These are phyloP conservation scores for Erysimum pusillum DNA, from an alignment of 441 rosid genomes.

Conservation along the genomic window DNA sequence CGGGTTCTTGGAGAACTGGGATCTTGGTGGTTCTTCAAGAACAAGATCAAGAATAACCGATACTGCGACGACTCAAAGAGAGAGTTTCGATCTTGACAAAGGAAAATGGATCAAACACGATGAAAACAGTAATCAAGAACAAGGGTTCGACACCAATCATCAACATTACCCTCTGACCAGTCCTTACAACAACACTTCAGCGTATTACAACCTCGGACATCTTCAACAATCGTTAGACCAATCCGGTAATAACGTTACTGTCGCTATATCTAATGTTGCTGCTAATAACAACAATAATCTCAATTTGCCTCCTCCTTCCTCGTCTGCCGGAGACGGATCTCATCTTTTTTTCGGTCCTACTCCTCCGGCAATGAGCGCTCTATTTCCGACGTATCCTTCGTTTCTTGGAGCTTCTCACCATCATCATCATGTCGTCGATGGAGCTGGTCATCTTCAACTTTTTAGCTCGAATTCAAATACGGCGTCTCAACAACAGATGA, in stretches of 20 bases:
- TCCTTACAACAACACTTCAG: conserved; percentile 57
- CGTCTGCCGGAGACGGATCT: conserved; percentile 51
- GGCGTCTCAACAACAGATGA: conserved; percentile 49
- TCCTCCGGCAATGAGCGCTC: conserved; percentile 62
- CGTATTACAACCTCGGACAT: conserved; percentile 73
- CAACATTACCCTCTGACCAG: conserved; percentile 51
- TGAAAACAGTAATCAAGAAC: conserved; percentile 50
- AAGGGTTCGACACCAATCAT: conserved; percentile 39
- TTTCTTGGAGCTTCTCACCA: conserved; percentile 50
- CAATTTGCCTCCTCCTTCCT: conserved; percentile 46
- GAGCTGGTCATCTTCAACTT: conserved; percentile 56
- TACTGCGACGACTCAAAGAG: conserved; percentile 47
- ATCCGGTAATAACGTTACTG: conserved; percentile 64
- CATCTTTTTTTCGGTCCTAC: conserved; percentile 72
- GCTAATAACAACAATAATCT: conserved; percentile 39
- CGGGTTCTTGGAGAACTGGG: conserved; percentile 53
- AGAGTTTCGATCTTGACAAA: conserved; percentile 52
- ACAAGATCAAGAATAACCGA: conserved; percentile 47
- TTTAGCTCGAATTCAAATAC: conserved; percentile 57
- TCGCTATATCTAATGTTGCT: conserved; percentile 53
- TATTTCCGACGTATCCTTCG: conserved; percentile 69
- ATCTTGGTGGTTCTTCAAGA: conserved; percentile 56
- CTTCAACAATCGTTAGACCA: conserved; percentile 76
- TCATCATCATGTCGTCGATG: conserved; percentile 44
- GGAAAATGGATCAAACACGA: conserved; percentile 71